Evolutionary conservation across 2,329 filamentous ascomycete species (phyloP).

Genomic region (Pseudohalonectria lignicola): DNA sequence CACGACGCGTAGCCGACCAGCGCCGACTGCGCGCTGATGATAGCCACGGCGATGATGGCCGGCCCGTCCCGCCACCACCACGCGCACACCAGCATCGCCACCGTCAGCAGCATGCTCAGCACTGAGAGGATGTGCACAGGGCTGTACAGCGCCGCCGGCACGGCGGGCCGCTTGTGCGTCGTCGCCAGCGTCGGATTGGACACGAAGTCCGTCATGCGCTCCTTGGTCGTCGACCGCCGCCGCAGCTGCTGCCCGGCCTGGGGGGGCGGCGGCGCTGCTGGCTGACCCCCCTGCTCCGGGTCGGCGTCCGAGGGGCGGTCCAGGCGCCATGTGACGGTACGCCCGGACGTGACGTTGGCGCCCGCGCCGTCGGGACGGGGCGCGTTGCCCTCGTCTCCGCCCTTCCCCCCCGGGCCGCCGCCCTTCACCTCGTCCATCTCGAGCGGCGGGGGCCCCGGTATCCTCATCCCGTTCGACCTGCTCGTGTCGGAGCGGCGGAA

Average conservation of each 20-base stretch:
- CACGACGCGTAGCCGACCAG: conserved; percentile 45
- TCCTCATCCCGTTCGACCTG: conserved; percentile 2
- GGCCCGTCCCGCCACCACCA: conserved; percentile 33
- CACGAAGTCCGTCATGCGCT: conserved; percentile 30
- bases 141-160: conserved; percentile 36
- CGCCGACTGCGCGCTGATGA: conserved; percentile 40
- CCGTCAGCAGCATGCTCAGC: conserved; percentile 36
- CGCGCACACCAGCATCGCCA: conserved; percentile 33
- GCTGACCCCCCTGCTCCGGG: conserved; percentile 8
- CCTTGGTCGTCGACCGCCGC: conserved; percentile 23
- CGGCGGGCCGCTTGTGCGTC: conserved; percentile 26
- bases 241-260: conserved; percentile 10
- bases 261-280: conserved; percentile 7
- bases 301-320: conserved; percentile 6
- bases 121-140: conserved; percentile 42
- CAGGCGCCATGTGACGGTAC: conserved; percentile 6
- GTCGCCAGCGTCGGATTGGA: conserved; percentile 28
- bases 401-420: neutral
- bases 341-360: conserved; percentile 2
- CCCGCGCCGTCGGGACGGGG: neutral
- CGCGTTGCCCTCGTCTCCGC: neutral
- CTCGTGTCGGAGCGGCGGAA: neutral
- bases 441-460: neutral
- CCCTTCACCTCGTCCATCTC: neutral
- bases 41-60: conserved; percentile 36